Percentiles rank a stretch among this genome's conserved stretches.
phyloP scores from a whole-genome alignment of 257 asterid genomes.

The Capsicum rhomboideum region DNA sequence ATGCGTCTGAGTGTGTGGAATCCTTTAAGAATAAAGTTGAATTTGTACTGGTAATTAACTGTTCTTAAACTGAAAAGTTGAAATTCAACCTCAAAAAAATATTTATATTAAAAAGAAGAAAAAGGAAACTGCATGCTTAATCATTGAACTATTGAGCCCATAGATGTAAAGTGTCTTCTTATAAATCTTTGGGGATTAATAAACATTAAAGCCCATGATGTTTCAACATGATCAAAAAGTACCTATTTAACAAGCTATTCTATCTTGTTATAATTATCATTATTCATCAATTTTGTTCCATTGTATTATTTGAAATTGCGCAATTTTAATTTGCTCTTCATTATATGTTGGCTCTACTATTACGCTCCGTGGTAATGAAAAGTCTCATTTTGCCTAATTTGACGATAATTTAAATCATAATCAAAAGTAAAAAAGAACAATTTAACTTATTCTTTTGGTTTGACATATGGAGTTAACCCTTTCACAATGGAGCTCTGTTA shows the following conservation, averaged over 20 bases:
- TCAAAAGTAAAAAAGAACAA: too few relatives aligned
- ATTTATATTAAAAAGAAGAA: neutral
- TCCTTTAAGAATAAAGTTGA: neutral
- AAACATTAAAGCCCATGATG: constrained; percentile 8
- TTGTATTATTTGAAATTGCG: too few relatives aligned
- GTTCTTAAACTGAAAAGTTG: neutral
- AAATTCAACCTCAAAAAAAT: neutral
- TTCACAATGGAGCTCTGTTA: neutral
- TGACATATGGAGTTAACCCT: fast-evolving
- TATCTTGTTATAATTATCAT: neutral
- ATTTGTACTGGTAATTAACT: neutral
- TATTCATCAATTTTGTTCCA: neutral
- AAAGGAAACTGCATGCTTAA: neutral
- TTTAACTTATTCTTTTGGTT: too few relatives aligned
- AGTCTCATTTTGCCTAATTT: neutral
- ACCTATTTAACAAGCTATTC: neutral
- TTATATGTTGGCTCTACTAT: too few relatives aligned
- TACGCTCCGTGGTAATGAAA: too few relatives aligned
- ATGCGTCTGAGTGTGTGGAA: constrained; percentile 2
- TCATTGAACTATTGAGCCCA: neutral
- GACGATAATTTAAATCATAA: neutral
- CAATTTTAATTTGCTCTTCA: too few relatives aligned
- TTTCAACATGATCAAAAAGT: neutral
- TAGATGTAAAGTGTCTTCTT: neutral
- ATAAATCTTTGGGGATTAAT: neutral